A percentile compares a stretch with the other conserved stretches of the same genome.
Conservation (phyloP, 2,329 filamentous ascomycete genomes). For the Berkeleyomyces rouxiae region DNA sequence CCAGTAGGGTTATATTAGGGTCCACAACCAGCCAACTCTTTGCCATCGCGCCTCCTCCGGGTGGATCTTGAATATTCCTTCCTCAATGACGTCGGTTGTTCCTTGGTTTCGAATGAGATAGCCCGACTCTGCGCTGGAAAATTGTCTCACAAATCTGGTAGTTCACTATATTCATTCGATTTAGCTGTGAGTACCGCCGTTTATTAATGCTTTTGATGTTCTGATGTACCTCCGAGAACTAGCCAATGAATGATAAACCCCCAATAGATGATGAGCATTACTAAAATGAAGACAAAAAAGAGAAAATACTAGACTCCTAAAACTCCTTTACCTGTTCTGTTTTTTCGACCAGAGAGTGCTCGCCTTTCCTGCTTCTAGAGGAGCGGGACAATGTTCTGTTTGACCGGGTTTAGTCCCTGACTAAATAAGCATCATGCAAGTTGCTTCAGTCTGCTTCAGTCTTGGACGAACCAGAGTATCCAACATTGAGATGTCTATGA, state of each 20-base stretch:
- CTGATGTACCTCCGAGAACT: background rate
- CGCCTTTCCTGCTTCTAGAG: conserved; percentile 16
- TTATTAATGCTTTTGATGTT: background rate
- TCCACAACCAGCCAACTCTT: no score
- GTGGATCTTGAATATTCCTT: no score
- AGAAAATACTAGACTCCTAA: background rate
- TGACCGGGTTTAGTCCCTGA: conserved; percentile 18
- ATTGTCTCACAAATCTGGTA: no score
- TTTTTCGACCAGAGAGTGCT: background rate
- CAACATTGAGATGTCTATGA: background rate
- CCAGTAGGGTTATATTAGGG: no score
- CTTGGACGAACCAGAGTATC: background rate
- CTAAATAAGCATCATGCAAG: background rate
- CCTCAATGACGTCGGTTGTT: no score
- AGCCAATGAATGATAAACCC: background rate
- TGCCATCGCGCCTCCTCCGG: no score
- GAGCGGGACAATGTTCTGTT: conserved; percentile 26
- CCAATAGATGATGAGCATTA: conserved; percentile 20
- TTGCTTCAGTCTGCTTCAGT: background rate
- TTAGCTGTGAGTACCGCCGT: background rate
- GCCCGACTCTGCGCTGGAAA: no score
- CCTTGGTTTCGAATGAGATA: no score
- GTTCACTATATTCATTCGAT: background rate
- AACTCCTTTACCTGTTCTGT: background rate
- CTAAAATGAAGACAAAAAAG: background rate